phyloP scores from a whole-genome alignment of 2,329 filamentous ascomycete genomes.

The Mariannaea sp. region DNA sequence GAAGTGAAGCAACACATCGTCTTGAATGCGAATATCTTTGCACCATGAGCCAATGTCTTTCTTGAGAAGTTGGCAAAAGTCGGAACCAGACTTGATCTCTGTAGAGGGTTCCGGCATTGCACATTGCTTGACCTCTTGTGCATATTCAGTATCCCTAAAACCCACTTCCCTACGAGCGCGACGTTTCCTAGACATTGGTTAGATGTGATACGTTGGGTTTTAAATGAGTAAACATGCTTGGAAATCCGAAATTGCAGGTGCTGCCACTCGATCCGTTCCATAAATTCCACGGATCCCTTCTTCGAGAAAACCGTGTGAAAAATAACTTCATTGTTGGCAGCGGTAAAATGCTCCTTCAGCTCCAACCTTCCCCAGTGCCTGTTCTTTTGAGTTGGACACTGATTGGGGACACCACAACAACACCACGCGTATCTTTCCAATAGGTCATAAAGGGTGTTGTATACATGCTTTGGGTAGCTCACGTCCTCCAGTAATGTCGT shows the following conservation, averaged over 20 bases:
- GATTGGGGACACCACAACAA: slow-evolving; percentile 1
- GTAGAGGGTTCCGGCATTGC: neutral
- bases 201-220: neutral
- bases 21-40: slow-evolving; percentile 1
- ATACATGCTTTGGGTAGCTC: slow-evolving; percentile 7
- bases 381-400: neutral
- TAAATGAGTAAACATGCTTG: neutral
- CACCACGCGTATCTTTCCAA: neutral
- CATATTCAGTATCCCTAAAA: neutral
- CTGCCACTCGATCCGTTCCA: slow-evolving; percentile 12
- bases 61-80: neutral
- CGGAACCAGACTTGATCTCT: neutral
- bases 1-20: neutral
- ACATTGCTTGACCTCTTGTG: neutral
- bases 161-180: neutral
- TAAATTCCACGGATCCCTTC: neutral
- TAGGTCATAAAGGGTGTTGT: neutral
- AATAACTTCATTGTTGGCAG: neutral
- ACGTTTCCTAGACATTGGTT: neutral
- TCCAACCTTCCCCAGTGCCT: slow-evolving; percentile 9
- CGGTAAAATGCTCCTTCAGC: neutral
- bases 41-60: slow-evolving; percentile 6
- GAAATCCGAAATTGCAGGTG: slow-evolving; percentile 9
- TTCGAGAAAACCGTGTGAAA: slow-evolving; percentile 9
- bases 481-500: neutral